Evolutionary conservation across 2,329 filamentous ascomycete species (phyloP), one percentile per base, ranked within the genome.

Genomic region (Neonectria ditissima): DNA sequence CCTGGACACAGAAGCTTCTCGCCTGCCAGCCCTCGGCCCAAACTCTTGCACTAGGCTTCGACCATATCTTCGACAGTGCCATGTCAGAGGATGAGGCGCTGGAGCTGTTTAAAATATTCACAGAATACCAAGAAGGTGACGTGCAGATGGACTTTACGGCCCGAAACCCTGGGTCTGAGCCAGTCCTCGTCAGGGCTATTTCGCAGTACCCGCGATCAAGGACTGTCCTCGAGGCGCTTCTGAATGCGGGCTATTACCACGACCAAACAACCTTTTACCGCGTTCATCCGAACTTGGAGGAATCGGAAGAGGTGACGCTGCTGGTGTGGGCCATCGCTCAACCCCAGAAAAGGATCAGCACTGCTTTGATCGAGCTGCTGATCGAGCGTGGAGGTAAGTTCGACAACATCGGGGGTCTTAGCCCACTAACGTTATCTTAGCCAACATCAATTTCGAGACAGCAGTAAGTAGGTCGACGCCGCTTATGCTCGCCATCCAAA

Each of bases 281-380:
- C 3, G 78, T 87, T 2, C 77, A 84, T 59, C 77, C 82, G 0
- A 80, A 83, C 11, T 63, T 82, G 0, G 81, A 83, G 2, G 83
- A 85, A 37, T 78, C 81, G 3, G 89, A 92, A 73, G 77, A 80
- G 10, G 81, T 89, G 47, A 86, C 86, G 2, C 78, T 89, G 2
- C 77, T 91, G 8, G 78, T 85, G 54, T 91, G 89, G 89, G 83
- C 87, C 0, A 79, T 91, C 55, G 77, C 86, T 7, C 87, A 90
- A 65, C 86, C 87, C 0, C 86, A 89, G 66, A 91, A 90, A 74
- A 84, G 83, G 64, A 82, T 91, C 54, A 89, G 87, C 74, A 87
- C 84, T 34, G 74, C 79, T 5, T 77, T 91, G 45, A 85, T 92
- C 59, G 80, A 85, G 65, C 75, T 87, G 51, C 78, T 91, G 20